Percentiles rank a stretch among this genome's conserved stretches.
Conservation (phyloP, 495 filamentous ascomycete genomes). For the Penicillium coprophilum region DNA sequence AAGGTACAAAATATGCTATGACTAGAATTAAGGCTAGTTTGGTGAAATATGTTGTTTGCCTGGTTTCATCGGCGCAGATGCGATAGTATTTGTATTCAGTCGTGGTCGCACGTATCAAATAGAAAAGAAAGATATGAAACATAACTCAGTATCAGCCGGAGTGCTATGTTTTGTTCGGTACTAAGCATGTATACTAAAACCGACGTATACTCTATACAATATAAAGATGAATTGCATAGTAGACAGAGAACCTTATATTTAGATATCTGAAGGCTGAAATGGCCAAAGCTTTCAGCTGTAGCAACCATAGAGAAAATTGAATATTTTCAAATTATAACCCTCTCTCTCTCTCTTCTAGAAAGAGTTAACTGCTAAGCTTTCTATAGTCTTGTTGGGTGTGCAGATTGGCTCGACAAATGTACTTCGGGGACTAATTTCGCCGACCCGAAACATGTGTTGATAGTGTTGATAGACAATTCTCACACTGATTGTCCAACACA, state of each 20-base stretch:
- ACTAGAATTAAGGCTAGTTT: background rate
- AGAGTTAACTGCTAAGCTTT: background rate
- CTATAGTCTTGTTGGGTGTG: background rate
- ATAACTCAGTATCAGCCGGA: background rate
- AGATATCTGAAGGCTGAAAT: background rate
- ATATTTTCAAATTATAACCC: background rate
- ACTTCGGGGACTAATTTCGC: constrained; percentile 36
- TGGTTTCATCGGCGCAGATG: background rate
- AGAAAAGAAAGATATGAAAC: background rate
- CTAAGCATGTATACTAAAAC: background rate
- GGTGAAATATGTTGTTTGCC: background rate
- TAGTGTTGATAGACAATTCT: constrained; percentile 8
- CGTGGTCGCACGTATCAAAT: background rate
- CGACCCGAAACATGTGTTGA: constrained; percentile 31
- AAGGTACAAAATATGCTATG: background rate
- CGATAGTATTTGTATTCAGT: background rate
- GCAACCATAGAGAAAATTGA: background rate
- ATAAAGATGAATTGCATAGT: background rate
- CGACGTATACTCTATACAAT: background rate
- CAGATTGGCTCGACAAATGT: constrained; percentile 3
- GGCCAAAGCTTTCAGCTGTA: background rate
- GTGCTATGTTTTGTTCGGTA: background rate
- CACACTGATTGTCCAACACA: background rate
- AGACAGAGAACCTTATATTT: background rate
- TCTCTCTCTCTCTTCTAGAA: background rate